These are phyloP conservation scores for Dacryopinax primogenitus DNA, from an alignment of 768 basidiomycete genomes.

Conservation along the genomic window DNA sequence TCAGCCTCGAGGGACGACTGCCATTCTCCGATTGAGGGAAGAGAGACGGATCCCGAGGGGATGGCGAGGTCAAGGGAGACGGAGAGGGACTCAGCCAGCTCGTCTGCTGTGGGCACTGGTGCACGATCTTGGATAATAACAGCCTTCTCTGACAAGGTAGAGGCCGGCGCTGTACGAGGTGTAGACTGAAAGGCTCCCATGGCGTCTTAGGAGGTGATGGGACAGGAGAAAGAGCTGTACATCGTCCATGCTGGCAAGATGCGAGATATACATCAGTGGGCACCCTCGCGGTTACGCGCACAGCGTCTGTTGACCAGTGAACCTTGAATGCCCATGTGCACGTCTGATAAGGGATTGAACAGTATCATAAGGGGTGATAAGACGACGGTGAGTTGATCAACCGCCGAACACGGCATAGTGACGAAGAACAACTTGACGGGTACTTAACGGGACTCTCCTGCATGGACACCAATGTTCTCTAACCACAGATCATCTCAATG, in stretches of 20 bases:
- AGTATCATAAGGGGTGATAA: neutral
- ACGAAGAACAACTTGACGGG: neutral
- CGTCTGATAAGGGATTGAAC: neutral
- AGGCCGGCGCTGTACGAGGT: neutral
- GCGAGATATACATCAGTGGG: neutral
- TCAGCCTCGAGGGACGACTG: slow-evolving; percentile 9
- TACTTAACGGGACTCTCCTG: slow-evolving; percentile 2
- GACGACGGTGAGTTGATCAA: neutral
- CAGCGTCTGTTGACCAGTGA: neutral
- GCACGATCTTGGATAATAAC: no score
- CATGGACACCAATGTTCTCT: neutral
- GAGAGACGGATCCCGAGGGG: neutral
- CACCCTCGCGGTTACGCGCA: neutral
- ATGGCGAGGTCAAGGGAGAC: neutral
- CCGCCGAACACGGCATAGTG: neutral
- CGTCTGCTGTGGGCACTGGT: neutral
- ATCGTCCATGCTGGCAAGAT: neutral
- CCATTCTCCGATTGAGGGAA: neutral
- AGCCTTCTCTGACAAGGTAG: neutral
- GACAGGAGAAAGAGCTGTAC: neutral
- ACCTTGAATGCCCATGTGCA: neutral
- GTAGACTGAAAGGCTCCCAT: slow-evolving; percentile 5
- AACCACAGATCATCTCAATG: neutral
- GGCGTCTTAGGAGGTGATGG: neutral
- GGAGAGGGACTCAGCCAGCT: neutral